Evolutionary conservation across 768 basidiomycete genomes (phyloP).

Genomic region (Trametes maxima): DNA sequence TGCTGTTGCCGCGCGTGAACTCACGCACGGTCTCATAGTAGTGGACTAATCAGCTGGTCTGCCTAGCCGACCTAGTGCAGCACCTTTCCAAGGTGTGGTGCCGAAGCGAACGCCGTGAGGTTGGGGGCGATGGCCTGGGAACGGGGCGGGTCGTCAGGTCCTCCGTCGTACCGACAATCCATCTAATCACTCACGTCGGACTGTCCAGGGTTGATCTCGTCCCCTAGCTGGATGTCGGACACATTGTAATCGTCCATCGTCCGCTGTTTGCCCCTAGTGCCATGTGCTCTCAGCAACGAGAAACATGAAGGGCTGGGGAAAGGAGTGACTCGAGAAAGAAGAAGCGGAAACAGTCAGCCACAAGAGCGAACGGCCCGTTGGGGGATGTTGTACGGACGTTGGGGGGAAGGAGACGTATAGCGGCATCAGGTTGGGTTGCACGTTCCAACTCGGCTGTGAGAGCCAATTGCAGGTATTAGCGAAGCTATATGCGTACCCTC

Average conservation of each 20-base stretch:
- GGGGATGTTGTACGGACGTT: no score
- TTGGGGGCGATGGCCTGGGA: constrained; percentile 17
- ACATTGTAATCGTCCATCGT: constrained; percentile 22
- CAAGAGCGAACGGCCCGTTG: constrained; percentile 4
- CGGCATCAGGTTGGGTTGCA: no score
- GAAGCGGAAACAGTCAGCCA: constrained; percentile 17
- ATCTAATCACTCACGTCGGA: constrained; percentile 10
- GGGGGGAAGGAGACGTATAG: no score
- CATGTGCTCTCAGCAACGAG: not conserved
- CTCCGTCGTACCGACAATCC: not conserved
- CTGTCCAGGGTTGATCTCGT: constrained; percentile 26
- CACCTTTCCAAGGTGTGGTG: constrained; percentile 26
- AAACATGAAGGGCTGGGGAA: not conserved
- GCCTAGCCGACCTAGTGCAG: constrained; percentile 31
- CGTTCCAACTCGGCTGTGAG: no score
- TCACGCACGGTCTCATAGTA: constrained; percentile 30
- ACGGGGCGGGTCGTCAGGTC: not conserved
- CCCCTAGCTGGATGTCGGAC: constrained; percentile 15
- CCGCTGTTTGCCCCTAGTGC: constrained; percentile 24
- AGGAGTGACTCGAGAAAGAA: constrained; percentile 23
- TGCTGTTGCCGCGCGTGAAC: constrained; percentile 23
- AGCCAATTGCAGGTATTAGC: no score
- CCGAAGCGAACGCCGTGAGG: constrained; percentile 21
- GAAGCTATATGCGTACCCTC: no score
- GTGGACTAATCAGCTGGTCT: constrained; percentile 33